phyloP scores from a whole-genome alignment of 768 basidiomycete species.

The Pleurotus tuber-regium region DNA sequence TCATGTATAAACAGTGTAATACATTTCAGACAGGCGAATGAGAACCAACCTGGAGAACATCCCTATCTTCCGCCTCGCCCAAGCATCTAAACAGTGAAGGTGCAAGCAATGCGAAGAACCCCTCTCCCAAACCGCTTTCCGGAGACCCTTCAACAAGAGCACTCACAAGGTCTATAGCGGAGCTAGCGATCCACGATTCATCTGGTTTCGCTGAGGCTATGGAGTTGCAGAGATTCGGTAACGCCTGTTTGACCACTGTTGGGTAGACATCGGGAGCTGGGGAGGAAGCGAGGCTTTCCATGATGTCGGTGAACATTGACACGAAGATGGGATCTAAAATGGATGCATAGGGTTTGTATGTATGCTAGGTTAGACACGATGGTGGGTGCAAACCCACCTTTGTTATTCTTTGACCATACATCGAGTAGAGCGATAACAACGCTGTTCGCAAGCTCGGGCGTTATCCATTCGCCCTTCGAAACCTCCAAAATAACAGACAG shows the following conservation, averaged over 20 bases:
- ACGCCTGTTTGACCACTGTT: constrained; percentile 65
- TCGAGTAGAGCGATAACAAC: constrained; percentile 69
- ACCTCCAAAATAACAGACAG: constrained; percentile 77
- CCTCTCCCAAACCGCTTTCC: constrained; percentile 65
- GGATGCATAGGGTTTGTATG: constrained; percentile 6
- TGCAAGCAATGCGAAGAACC: constrained; percentile 75
- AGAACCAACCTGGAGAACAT: constrained; percentile 66
- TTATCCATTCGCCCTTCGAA: constrained; percentile 71
- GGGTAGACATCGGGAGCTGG: constrained; percentile 61
- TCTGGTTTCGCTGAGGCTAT: constrained; percentile 55
- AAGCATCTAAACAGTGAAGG: constrained; percentile 74
- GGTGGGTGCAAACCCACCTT: constrained; percentile 45
- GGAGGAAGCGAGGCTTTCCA: constrained; percentile 66
- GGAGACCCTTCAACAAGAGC: constrained; percentile 70
- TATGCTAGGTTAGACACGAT: neutral
- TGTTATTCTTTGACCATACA: constrained; percentile 85
- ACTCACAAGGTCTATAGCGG: constrained; percentile 80
- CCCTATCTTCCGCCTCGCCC: constrained; percentile 75
- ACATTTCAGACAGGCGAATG: neutral
- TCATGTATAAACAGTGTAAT: no score
- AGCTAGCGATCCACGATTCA: constrained; percentile 74
- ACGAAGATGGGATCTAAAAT: constrained; percentile 79
- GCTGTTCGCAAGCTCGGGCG: constrained; percentile 59
- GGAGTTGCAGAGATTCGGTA: constrained; percentile 69
- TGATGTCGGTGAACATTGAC: constrained; percentile 80